Conservation (phyloP, 768 basidiomycete genomes). For the Mrakia blollopis region DNA sequence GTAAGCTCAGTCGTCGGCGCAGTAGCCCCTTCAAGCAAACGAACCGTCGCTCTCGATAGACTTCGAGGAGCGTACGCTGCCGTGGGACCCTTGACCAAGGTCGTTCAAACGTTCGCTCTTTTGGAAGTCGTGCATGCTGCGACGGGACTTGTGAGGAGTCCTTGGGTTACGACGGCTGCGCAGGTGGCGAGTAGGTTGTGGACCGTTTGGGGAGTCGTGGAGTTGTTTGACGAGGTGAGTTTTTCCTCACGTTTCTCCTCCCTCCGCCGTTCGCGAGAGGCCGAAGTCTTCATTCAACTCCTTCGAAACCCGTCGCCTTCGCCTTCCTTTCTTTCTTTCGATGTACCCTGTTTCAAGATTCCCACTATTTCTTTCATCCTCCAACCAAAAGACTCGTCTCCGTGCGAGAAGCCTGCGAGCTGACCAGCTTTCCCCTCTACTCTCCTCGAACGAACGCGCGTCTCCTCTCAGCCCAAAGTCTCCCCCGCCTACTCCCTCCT, state of each 20-base stretch:
- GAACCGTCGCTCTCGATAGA: conserved; percentile 46
- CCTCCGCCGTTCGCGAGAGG: background rate
- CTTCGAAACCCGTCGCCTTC: too few species aligned
- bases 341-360: too few species aligned
- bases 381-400: too few species aligned
- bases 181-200: conserved; percentile 78
- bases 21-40: conserved; percentile 36
- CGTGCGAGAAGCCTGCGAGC: too few species aligned
- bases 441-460: background rate
- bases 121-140: conserved; percentile 79
- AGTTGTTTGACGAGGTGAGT: conserved; percentile 59
- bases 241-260: conserved; percentile 6
- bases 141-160: conserved; percentile 72
- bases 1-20: conserved; percentile 36
- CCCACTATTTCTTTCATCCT: too few species aligned
- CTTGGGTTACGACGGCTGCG: conserved; percentile 64
- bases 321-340: too few species aligned
- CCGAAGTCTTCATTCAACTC: too few species aligned
- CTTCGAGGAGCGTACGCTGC: conserved; percentile 58
- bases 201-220: conserved; percentile 77
- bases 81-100: conserved; percentile 58
- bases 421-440: background rate
- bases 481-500: conserved; percentile 82
- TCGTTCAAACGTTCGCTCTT: conserved; percentile 76
- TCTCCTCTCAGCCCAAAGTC: conserved; percentile 48